Percentiles rank a stretch among this genome's conserved stretches.
phyloP scores from a whole-genome alignment of 2,329 filamentous ascomycete species.

The Aspergillus sp. region DNA sequence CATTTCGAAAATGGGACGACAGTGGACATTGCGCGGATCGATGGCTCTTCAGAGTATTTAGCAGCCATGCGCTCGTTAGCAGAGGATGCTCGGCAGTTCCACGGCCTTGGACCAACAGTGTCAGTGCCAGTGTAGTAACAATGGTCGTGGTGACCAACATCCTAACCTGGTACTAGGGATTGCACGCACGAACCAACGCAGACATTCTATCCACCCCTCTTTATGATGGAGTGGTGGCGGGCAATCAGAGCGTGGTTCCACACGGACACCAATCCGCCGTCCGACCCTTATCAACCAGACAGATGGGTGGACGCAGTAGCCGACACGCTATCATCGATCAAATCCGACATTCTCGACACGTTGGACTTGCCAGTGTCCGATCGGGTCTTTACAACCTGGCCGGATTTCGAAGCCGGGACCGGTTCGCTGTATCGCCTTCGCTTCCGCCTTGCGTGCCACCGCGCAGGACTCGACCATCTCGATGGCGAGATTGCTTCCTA shows the following conservation, averaged over 20 bases:
- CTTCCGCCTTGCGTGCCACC: background rate
- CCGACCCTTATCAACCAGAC: background rate
- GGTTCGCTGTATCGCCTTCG: background rate
- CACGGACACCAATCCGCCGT: background rate
- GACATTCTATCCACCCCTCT: background rate
- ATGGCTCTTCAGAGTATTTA: slow-evolving; percentile 12
- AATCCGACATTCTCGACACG: background rate
- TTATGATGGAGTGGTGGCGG: background rate
- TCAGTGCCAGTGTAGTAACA: background rate
- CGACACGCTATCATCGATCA: background rate
- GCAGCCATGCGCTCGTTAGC: slow-evolving; percentile 10
- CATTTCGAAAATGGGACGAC: slow-evolving; percentile 16
- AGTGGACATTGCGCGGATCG: slow-evolving; percentile 8
- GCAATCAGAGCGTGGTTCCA: background rate
- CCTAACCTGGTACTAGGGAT: background rate
- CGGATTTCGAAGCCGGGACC: background rate
- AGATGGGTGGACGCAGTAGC: background rate
- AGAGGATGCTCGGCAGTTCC: background rate
- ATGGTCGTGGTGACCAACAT: background rate
- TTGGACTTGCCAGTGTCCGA: background rate
- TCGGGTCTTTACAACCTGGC: background rate
- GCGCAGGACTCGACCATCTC: background rate
- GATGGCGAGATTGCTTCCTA: background rate
- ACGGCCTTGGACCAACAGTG: background rate
- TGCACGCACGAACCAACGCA: background rate